These are phyloP conservation scores for Raddia distichophylla DNA, from an alignment of 176 grass and related monocot genomes.

Conservation along the genomic window DNA sequence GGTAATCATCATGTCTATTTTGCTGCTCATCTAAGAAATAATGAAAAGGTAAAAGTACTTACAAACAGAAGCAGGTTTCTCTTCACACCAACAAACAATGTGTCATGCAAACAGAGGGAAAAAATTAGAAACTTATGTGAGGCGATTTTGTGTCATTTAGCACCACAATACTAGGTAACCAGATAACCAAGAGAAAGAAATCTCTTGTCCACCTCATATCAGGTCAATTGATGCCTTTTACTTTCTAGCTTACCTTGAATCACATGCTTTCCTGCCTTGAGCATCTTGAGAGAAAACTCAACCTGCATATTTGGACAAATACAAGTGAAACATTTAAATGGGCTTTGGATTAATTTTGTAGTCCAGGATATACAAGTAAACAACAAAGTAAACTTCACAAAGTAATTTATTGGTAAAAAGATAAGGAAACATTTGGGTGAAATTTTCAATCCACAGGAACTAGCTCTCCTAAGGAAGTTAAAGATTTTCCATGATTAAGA, in stretches of 20 bases:
- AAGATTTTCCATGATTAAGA: conserved; percentile 31
- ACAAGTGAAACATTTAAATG: background rate
- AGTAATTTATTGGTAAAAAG: background rate
- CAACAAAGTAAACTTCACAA: background rate
- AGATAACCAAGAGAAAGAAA: conserved; percentile 2
- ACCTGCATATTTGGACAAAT: conserved; percentile 57
- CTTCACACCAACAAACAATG: conserved; percentile 51
- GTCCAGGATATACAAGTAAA: background rate
- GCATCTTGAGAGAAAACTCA: conserved; percentile 88
- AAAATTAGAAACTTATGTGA: conserved; percentile 41
- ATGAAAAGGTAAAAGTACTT: conserved; percentile 39
- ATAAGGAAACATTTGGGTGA: background rate
- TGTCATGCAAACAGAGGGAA: conserved; percentile 43
- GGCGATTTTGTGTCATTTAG: background rate
- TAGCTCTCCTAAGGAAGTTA: background rate
- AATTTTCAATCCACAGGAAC: conserved; percentile 1
- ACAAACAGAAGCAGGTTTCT: conserved; percentile 99
- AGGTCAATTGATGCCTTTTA: background rate
- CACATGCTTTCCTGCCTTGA: conserved; percentile 90
- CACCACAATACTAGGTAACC: background rate
- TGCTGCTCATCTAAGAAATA: conserved; percentile 26
- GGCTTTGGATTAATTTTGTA: background rate
- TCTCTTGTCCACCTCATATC: conserved; percentile 1
- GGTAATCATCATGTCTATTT: background rate
- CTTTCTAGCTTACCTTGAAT: conserved; percentile 78